Conservation (phyloP, 495 filamentous ascomycete species). For the Parmelia sp. region DNA sequence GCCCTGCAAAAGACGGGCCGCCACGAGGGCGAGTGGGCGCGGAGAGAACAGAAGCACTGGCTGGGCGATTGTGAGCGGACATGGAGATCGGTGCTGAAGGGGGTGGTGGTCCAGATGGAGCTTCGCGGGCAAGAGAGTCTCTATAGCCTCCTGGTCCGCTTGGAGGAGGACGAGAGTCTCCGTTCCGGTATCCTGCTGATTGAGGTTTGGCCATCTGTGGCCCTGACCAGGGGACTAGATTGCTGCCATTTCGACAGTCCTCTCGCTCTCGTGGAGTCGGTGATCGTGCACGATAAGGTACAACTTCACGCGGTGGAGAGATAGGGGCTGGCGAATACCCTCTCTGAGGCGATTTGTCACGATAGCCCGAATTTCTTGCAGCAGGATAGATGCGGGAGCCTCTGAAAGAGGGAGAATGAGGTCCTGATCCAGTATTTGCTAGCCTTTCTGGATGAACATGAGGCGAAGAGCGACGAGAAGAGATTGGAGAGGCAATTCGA, state of each 20-base stretch:
- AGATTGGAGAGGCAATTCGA: constrained; percentile 35
- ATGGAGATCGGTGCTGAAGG: constrained; percentile 41
- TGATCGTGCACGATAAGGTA: constrained; percentile 17
- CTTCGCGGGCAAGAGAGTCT: constrained; percentile 33
- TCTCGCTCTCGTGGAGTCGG: constrained; percentile 18
- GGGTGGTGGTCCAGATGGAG: constrained; percentile 46
- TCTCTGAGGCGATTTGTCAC: constrained; percentile 24
- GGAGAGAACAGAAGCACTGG: constrained; percentile 46
- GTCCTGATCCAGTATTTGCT: constrained; percentile 22
- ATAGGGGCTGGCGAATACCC: constrained; percentile 22
- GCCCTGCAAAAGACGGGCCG: constrained; percentile 28
- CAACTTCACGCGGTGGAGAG: constrained; percentile 22
- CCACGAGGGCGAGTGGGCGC: constrained; percentile 57
- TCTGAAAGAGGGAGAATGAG: constrained; percentile 30
- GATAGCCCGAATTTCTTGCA: constrained; percentile 16
- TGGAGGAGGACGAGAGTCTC: constrained; percentile 33
- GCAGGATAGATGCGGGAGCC: constrained; percentile 13
- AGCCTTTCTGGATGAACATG: constrained; percentile 30
- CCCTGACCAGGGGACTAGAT: constrained; percentile 13
- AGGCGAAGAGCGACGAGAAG: constrained; percentile 39
- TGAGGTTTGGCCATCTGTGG: constrained; percentile 11
- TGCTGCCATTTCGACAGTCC: constrained; percentile 18
- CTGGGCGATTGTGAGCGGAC: constrained; percentile 43
- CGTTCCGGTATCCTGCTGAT: constrained; percentile 28
- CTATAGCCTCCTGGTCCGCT: constrained; percentile 31